Conservation (phyloP, 495 filamentous ascomycete genomes). For the Jackrogersella minutella region DNA sequence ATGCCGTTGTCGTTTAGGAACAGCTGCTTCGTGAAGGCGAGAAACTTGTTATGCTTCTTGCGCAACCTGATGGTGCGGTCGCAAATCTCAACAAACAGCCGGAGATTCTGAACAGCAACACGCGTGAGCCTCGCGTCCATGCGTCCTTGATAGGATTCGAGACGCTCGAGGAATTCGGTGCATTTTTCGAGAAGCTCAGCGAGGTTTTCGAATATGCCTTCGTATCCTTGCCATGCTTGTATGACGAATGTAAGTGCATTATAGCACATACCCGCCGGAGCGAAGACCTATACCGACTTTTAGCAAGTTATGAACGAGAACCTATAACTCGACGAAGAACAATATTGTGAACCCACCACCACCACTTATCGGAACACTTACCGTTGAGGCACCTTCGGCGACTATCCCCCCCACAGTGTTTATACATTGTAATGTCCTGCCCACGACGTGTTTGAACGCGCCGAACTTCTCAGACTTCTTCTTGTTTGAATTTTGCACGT, state of each 20-base stretch:
- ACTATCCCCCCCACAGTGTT: conserved; percentile 49
- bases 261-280: conserved; percentile 51
- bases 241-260: conserved; percentile 51
- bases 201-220: conserved; percentile 50
- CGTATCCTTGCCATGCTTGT: conserved; percentile 54
- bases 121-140: conserved; percentile 49
- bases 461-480: conserved; percentile 43
- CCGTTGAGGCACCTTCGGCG: conserved; percentile 45
- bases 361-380: conserved; percentile 19
- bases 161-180: conserved; percentile 47
- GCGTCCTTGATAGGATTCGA: conserved; percentile 50
- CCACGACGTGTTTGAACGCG: conserved; percentile 38
- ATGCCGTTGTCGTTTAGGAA: conserved; percentile 52
- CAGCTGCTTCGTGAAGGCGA: conserved; percentile 47
- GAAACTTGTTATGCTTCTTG: conserved; percentile 43
- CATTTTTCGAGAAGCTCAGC: conserved; percentile 50
- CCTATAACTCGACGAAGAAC: neutral
- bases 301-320: conserved; percentile 14
- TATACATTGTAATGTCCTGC: conserved; percentile 50
- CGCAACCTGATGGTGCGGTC: conserved; percentile 51
- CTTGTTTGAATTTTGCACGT: conserved; percentile 38
- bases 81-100: conserved; percentile 53
- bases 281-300: conserved; percentile 45
- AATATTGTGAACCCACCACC: neutral
- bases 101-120: conserved; percentile 51